These are phyloP conservation scores for Yamadazyma songkhlaensis DNA, from an alignment of 1,139 yeast species.

Conservation along the genomic window DNA sequence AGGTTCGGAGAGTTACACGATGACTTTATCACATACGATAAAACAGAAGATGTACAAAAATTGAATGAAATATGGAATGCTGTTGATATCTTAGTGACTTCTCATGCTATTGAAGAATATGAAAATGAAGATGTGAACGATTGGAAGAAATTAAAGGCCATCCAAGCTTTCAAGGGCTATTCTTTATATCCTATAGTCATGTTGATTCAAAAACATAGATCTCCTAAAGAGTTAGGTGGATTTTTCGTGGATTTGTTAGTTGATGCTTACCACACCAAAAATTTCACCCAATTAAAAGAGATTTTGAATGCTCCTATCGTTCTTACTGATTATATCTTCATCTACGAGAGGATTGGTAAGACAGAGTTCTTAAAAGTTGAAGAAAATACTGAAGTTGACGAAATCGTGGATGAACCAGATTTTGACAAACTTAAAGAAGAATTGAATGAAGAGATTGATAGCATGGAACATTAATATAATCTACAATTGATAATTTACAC, in stretches of 20 bases:
- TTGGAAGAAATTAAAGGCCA: conserved; percentile 26
- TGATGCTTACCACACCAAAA: conserved; percentile 11
- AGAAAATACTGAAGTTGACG: conserved; percentile 8
- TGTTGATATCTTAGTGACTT: conserved; percentile 62
- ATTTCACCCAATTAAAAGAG: conserved; percentile 14
- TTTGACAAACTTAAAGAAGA: conserved; percentile 13
- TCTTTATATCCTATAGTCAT: conserved; percentile 18
- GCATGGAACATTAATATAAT: conserved; percentile 9
- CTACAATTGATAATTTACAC: conserved; percentile 7
- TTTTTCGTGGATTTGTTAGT: background rate
- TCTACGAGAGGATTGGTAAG: conserved; percentile 25
- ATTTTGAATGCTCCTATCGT: conserved; percentile 23
- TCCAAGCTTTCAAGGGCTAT: conserved; percentile 23
- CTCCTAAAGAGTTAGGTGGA: conserved; percentile 9
- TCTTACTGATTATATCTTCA: conserved; percentile 24
- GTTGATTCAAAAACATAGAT: conserved; percentile 9
- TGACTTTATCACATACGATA: conserved; percentile 59
- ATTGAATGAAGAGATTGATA: conserved; percentile 18
- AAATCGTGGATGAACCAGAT: conserved; percentile 11
- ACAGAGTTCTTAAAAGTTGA: conserved; percentile 9
- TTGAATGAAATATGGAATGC: conserved; percentile 47
- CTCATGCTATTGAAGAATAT: conserved; percentile 15
- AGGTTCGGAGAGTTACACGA: conserved; percentile 61
- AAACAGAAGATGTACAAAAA: conserved; percentile 53
- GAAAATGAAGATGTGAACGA: conserved; percentile 13